Conservation (phyloP, 2,329 filamentous ascomycete genomes). For the Fusarium paranaense region DNA sequence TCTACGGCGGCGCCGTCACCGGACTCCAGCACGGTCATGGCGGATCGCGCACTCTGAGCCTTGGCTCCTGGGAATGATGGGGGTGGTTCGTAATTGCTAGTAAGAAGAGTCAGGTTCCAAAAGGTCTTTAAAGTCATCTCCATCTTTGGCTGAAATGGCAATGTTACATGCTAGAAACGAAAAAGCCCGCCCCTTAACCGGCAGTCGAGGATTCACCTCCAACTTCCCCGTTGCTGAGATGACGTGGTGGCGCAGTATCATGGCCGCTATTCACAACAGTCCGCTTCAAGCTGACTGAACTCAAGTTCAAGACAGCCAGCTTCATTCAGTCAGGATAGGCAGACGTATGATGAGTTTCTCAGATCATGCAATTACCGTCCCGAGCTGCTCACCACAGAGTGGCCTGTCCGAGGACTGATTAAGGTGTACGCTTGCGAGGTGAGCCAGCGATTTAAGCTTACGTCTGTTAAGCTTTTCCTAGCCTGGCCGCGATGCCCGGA, state of each 20-base stretch:
- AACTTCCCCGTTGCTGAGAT: neutral
- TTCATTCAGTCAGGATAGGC: neutral
- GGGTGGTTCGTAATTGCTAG: neutral
- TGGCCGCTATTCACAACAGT: neutral
- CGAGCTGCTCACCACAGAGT: neutral
- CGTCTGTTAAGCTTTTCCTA: neutral
- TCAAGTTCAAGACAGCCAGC: neutral
- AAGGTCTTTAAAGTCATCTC: neutral
- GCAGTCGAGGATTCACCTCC: neutral
- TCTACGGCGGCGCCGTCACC: conserved; percentile 18
- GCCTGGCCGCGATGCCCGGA: neutral
- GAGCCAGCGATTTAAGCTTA: neutral
- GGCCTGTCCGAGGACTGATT: neutral
- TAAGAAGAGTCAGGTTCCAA: neutral
- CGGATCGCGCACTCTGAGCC: neutral
- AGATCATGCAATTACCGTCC: conserved; percentile 18
- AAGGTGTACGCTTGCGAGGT: neutral
- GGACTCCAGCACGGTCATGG: neutral
- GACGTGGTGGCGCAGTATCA: conserved; percentile 2
- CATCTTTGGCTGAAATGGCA: neutral
- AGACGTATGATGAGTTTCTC: neutral
- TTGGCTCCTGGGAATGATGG: neutral
- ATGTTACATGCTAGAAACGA: neutral
- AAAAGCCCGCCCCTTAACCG: neutral
- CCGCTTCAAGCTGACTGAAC: neutral